Conservation (phyloP, 305 asterid genomes). For the Lippia alba region DNA sequence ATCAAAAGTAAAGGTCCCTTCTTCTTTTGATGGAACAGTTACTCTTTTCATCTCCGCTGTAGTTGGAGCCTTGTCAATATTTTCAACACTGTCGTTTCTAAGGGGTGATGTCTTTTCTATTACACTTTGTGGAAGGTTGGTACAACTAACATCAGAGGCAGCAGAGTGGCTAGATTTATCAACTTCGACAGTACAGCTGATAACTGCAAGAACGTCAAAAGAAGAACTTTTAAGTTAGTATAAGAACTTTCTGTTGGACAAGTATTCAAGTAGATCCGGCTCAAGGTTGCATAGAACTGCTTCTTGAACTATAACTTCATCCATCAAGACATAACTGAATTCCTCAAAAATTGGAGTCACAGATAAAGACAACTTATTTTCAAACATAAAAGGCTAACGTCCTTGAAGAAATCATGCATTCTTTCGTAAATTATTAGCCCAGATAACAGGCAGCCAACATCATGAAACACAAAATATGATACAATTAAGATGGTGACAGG, state of each 20-base stretch:
- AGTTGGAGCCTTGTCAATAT: conserved; percentile 35
- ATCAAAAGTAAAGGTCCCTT: conserved; percentile 67
- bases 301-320: conserved; percentile 12
- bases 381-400: neutral
- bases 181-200: conserved; percentile 41
- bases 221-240: conserved; percentile 26
- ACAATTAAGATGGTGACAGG: no score
- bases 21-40: conserved; percentile 52
- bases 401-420: neutral
- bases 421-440: neutral
- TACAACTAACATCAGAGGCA: conserved; percentile 36
- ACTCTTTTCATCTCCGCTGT: conserved; percentile 40
- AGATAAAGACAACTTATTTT: neutral
- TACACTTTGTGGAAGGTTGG: conserved; percentile 46
- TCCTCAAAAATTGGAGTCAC: conserved; percentile 18
- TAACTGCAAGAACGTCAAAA: conserved; percentile 42
- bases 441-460: conserved; percentile 2
- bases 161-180: conserved; percentile 46
- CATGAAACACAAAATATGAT: neutral
- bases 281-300: conserved; percentile 20
- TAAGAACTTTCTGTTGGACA: conserved; percentile 18
- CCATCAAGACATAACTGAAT: neutral
- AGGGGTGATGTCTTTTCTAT: conserved; percentile 35
- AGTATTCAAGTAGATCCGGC: conserved; percentile 18
- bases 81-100: conserved; percentile 38